Evolutionary conservation across 192 early-diverging fungal genomes (phyloP).

Genomic region (Podila clonocystis): DNA sequence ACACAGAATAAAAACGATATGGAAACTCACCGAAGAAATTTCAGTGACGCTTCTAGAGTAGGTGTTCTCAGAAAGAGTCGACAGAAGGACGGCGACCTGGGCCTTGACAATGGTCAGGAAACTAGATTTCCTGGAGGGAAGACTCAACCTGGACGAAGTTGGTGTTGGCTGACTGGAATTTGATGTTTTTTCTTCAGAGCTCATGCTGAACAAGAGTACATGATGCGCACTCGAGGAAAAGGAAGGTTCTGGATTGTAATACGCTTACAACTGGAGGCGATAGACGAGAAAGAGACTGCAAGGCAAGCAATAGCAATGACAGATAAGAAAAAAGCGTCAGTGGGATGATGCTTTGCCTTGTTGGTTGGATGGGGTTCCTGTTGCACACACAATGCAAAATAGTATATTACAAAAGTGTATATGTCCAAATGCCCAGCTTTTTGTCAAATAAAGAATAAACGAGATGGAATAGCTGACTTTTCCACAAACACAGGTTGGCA

Average conservation of each 20-base stretch:
- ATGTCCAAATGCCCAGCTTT: too few species aligned
- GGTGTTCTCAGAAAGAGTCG: conserved; percentile 61
- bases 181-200: conserved; percentile 63
- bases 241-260: neutral
- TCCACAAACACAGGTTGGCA: too few species aligned
- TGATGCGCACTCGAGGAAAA: conserved; percentile 40
- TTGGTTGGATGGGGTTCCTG: too few species aligned
- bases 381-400: too few species aligned
- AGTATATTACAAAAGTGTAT: too few species aligned
- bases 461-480: too few species aligned
- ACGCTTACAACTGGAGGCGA: conserved; percentile 1
- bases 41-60: conserved; percentile 60
- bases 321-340: neutral
- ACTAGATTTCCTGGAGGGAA: conserved; percentile 57
- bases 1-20: neutral
- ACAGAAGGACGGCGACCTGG: conserved; percentile 63
- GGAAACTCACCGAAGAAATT: conserved; percentile 57
- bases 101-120: conserved; percentile 67
- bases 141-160: conserved; percentile 55
- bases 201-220: conserved; percentile 64
- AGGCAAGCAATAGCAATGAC: neutral
- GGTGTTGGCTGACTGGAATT: conserved; percentile 55
- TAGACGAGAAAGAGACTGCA: neutral
- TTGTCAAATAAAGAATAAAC: too few species aligned
- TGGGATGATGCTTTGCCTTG: neutral